phyloP scores from a whole-genome alignment of 1,284 basidiomycete species.

The Rhodotorula sp. region DNA sequence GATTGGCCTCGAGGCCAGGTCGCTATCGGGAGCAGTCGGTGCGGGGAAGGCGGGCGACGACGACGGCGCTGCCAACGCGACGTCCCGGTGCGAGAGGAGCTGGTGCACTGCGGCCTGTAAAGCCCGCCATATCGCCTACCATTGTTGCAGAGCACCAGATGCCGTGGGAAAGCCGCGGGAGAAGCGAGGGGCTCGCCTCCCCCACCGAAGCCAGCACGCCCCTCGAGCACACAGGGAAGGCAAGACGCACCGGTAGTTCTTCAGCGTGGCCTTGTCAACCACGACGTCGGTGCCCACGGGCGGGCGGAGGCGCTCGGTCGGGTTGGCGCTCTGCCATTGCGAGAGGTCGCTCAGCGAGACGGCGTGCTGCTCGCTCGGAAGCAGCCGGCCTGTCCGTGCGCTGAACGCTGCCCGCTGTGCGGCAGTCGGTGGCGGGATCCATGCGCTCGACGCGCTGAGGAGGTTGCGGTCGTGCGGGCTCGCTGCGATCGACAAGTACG shows the following conservation, averaged over 20 bases:
- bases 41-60: background rate
- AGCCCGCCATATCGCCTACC: background rate
- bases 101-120: too few species aligned
- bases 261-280: conserved; percentile 14
- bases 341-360: conserved; percentile 10
- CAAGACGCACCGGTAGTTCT: conserved; percentile 16
- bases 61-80: background rate
- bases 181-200: background rate
- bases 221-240: background rate
- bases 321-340: conserved; percentile 15
- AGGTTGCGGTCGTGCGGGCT: conserved; percentile 10
- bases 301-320: conserved; percentile 24
- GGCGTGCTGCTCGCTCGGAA: background rate
- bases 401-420: background rate
- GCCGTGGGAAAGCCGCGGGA: background rate
- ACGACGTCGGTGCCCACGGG: background rate
- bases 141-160: background rate
- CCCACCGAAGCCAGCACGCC: background rate
- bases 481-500: conserved; percentile 13
- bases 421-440: conserved; percentile 1
- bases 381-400: background rate
- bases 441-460: conserved; percentile 17
- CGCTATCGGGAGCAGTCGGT: background rate
- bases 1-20: background rate
- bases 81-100: too few species aligned